phyloP scores from a whole-genome alignment of 2,329 filamentous ascomycete genomes.

The Raffaelea ambrosiae region DNA sequence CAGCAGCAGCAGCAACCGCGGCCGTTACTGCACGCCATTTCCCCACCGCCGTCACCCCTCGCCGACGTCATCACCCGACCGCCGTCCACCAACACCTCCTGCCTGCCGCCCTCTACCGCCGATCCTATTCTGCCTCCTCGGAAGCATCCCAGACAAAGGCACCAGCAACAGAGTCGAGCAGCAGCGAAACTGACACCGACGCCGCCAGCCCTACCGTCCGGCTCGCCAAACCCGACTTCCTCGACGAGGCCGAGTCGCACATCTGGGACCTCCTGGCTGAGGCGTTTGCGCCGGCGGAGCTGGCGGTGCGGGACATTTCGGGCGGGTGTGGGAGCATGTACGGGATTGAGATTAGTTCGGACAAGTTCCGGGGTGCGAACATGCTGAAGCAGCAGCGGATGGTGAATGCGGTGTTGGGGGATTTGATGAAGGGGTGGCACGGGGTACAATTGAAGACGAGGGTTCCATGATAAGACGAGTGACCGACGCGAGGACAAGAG shows the following conservation, averaged over 20 bases:
- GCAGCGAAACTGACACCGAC: too few species aligned
- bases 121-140: not conserved
- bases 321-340: slow-evolving; percentile 87
- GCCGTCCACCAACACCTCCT: too few species aligned
- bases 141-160: not conserved
- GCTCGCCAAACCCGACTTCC: slow-evolving; percentile 38
- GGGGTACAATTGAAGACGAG: slow-evolving; percentile 72
- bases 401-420: slow-evolving; percentile 66
- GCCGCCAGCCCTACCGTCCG: not conserved
- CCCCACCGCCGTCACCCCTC: not conserved
- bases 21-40: too few species aligned
- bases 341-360: slow-evolving; percentile 66
- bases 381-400: slow-evolving; percentile 77
- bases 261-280: slow-evolving; percentile 47
- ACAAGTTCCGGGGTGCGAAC: slow-evolving; percentile 59
- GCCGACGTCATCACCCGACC: not conserved
- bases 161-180: too few species aligned
- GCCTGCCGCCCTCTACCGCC: not conserved
- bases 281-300: slow-evolving; percentile 40
- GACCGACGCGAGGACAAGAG: not conserved
- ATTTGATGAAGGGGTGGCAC: slow-evolving; percentile 75
- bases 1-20: too few species aligned
- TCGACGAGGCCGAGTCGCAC: slow-evolving; percentile 47
- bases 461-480: slow-evolving; percentile 35
- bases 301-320: slow-evolving; percentile 68